Percentiles rank a stretch among this genome's conserved stretches.
These are phyloP conservation scores for Stachybotrys chartarum DNA, from an alignment of 2,329 filamentous ascomycete genomes.

Conservation along the genomic window DNA sequence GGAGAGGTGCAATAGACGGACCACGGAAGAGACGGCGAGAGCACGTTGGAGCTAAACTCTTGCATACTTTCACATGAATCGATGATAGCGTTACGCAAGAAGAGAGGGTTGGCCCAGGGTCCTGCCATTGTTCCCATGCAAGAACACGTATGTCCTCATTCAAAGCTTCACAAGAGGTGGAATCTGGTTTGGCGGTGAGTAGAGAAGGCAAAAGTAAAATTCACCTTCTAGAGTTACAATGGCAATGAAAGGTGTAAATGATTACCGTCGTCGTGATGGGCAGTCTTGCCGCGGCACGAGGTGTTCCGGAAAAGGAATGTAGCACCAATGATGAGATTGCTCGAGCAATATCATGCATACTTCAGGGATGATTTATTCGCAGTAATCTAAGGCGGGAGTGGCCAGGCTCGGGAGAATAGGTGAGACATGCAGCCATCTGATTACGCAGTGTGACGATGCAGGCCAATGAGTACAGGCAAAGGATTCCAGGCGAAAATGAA, in stretches of 20 bases:
- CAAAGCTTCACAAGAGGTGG: no score
- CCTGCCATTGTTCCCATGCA: not conserved
- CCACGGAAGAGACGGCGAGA: not conserved
- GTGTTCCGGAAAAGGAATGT: not conserved
- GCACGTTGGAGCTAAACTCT: not conserved
- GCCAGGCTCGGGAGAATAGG: not conserved
- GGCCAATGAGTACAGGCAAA: not conserved
- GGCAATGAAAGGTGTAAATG: no score
- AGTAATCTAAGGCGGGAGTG: not conserved
- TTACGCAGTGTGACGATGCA: not conserved
- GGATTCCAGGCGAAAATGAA: slow-evolving; percentile 1
- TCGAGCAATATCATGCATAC: not conserved
- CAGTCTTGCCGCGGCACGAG: no score
- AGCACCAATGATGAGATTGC: not conserved
- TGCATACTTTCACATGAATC: slow-evolving; percentile 7
- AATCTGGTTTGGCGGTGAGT: no score
- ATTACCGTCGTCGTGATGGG: no score
- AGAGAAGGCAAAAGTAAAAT: no score
- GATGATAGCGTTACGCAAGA: not conserved
- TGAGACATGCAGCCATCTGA: not conserved
- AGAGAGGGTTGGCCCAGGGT: not conserved
- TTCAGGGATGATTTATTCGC: not conserved
- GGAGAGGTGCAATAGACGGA: no score
- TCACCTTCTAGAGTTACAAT: no score
- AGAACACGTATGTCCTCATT: not conserved